A percentile compares a stretch with the other conserved stretches of the same genome.
phyloP scores from a whole-genome alignment of 331 rosid species.

The Malus hybrid region DNA sequence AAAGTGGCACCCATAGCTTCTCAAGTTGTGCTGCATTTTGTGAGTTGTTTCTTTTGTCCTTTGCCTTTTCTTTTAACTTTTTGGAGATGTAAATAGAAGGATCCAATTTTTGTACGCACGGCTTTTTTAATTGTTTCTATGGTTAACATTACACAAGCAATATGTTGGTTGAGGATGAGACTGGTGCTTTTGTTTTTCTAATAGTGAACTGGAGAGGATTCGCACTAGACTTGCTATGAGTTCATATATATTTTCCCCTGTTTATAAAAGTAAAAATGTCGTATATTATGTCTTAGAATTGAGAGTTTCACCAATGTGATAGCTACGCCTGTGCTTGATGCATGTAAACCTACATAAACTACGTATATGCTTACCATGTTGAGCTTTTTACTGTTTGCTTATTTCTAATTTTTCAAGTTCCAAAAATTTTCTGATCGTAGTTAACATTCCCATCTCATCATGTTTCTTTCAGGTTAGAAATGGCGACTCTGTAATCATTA shows the following conservation, averaged over 20 bases:
- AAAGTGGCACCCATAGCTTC: background rate
- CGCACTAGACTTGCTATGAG: background rate
- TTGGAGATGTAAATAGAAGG: background rate
- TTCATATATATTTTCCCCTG: background rate
- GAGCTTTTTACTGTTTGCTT: background rate
- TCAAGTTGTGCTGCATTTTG: background rate
- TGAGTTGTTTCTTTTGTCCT: background rate
- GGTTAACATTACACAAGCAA: background rate
- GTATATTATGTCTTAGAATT: background rate
- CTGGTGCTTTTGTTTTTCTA: background rate
- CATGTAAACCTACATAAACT: background rate
- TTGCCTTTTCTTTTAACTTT: background rate
- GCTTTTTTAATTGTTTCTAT: background rate
- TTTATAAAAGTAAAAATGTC: background rate
- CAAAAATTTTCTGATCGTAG: background rate
- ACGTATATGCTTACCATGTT: background rate
- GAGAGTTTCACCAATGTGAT: background rate
- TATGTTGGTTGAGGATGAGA: background rate
- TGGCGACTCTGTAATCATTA: constrained; percentile 72
- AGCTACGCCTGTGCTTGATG: background rate
- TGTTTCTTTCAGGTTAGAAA: constrained; percentile 56
- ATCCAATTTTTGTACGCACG: background rate
- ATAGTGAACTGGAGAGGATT: background rate
- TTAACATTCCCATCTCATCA: constrained; percentile 14
- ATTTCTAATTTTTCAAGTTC: background rate